phyloP scores from a whole-genome alignment of 1,284 basidiomycete species.

The Trichosporon inkin region DNA sequence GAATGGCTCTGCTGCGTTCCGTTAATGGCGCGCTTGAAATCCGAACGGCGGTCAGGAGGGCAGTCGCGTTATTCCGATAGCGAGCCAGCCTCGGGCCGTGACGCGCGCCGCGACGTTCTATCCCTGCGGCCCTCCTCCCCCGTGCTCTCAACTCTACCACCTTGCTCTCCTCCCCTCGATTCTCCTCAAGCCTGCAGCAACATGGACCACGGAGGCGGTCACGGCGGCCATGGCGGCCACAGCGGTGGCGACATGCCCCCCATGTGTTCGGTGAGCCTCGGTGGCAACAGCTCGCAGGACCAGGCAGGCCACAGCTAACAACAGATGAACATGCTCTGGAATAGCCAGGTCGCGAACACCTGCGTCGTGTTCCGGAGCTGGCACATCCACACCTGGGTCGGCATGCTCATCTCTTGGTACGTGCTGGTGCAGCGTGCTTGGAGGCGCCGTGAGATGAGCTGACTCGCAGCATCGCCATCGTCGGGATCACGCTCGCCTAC shows the following conservation, averaged over 20 bases:
- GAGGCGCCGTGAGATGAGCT: background rate
- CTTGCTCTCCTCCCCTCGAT: background rate
- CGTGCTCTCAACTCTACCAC: background rate
- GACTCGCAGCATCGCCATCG: conserved; percentile 32
- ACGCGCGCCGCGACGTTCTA: background rate
- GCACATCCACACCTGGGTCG: conserved; percentile 41
- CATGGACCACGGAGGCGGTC: conserved; percentile 24
- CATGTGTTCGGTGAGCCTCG: conserved; percentile 18
- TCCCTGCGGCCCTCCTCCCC: background rate
- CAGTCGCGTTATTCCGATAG: background rate
- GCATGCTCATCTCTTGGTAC: conserved; percentile 48
- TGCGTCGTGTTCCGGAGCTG: conserved; percentile 47
- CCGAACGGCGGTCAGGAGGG: background rate
- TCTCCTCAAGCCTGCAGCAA: background rate
- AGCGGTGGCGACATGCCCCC: conserved; percentile 16
- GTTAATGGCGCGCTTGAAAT: too few species aligned
- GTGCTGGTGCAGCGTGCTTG: background rate
- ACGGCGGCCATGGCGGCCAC: conserved; percentile 14
- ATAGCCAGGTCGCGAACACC: conserved; percentile 43
- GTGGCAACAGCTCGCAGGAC: background rate
- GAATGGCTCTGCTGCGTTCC: too few species aligned
- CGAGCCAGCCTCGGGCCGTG: background rate
- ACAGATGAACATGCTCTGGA: conserved; percentile 53
- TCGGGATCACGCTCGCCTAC: conserved; percentile 42
- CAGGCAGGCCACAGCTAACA: background rate